Evolutionary conservation across 306 rosid species (phyloP), one percentile per base, ranked within the genome.

Genomic region (Astragalus glycyphyllos): DNA sequence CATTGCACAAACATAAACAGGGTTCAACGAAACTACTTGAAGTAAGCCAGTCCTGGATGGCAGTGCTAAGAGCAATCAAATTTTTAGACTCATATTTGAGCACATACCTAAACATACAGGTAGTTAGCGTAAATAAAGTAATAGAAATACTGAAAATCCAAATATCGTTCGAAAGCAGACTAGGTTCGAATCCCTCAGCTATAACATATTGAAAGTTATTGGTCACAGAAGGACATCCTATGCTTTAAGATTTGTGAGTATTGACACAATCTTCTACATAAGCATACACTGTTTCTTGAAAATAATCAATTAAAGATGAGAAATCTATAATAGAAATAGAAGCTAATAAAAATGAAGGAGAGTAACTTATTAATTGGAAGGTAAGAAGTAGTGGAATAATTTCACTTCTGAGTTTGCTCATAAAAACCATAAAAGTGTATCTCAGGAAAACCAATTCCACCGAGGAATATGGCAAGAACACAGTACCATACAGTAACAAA

Each of bases 21-120:
- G 73, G 48, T 65, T 54, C 66, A 64, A 40, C 29, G 68, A 58
- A 72, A 65, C 60, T 85, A 85, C 93, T 62, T 81, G 88, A 83
- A 23, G 78, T 77, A 72, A 83, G 88, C 94, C 87, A 84, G 70
- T 88, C 90, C 73, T 69, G 86, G 80, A 85, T 58, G 42, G 87
- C 81, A 57, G 94, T 80, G 83, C 86, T 85, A 78, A 88, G 79
- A 69, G 84, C 88, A 68, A 81, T 80, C 82, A 85, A 58, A 82
- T 72, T 82, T 82, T 78, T 76, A 35, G 88, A 80, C 72, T 83
- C 90, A 69, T 82, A 88, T 79, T 76, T 80, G 38, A 87, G 78
- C 63, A 57, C 90, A 71, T 85, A 81, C 86, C 93, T 85, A 79
- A 49, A 45, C 42, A 75, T 49, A 50, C 49, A 77, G 51, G 61